Base-by-base conservation (phyloP, 371 early-diverging fungal genomes). In the Actinomortierella ambigua region DNA sequence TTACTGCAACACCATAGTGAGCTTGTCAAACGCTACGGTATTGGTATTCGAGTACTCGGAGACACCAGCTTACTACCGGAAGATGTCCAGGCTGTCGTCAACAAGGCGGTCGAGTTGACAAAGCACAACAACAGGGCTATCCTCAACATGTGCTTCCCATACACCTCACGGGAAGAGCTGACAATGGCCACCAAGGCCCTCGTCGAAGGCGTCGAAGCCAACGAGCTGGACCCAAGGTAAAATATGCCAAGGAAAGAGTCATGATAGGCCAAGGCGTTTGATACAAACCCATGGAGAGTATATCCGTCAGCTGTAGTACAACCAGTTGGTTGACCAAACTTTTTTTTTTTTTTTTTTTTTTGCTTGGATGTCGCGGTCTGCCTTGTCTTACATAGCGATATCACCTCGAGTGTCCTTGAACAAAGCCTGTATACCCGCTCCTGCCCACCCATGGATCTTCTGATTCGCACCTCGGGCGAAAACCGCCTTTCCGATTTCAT, bases 391-490 rank as follows among this genome's bases (percentile, higher is more conserved):
- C n/a, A 26, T 59, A 85, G 88, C 3, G 92, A 93, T 28, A 83
- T 95, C 23, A 77, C 76, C n/a, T 84, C 85, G 54, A 69, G 82
- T 26, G 68, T 83, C 1, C 62, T 98, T 34, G 87, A 90, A 34
- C 53, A 77, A 28, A 80, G 82, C 52, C 73, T 95, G 48, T 89
- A 83, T 54, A 95, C 95, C 4, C 73, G 84, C 39, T 78, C 78
- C 22, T 89, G 85, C 63, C 94, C 93, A 5, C 88, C 89, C 1
- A 75, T 97, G 55, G 99, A 99, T 71, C 82, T 99, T n/a, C 76
- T 99, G 51, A 87, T 99, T 29, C 86, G 99, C 55, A 99, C 99
- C 2, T 94, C 96, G 9, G 99, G 99, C 11, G 99, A 99, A 79
- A 90, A 92, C 17, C 85, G 99, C 20, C 81, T 99, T 44, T 95